Evolutionary conservation across 768 basidiomycete species (phyloP), one percentile per base, ranked within the genome.

Genomic region (Panaeolus cyanescens): DNA sequence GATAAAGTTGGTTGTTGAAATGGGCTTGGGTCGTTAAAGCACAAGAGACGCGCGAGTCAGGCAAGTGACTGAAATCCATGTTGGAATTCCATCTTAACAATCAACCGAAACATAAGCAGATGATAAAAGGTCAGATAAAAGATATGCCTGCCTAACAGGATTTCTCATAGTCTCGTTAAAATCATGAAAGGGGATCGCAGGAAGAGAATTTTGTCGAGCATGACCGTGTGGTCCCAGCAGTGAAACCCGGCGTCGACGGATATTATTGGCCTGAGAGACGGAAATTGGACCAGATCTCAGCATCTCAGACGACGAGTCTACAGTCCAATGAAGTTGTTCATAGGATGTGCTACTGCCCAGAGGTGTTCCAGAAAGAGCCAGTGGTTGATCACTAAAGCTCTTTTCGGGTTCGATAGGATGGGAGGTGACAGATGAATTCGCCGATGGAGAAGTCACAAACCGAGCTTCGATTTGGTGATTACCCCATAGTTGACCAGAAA

Each of bases 401-500:
- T 28, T 50, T 12, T 50, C 45, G 13, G 45, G 5, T 12, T 15
- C 25, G 3, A 28, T 28, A 13, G 22, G 25, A 50, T 28, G 25
- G 12, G 13, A 15, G 10, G 25, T 50, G 22, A 58, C 55, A 25
- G 40, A 39, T 19, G 61, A 30, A 32, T 17, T 39, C 34, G 65
- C 59, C 6, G 60, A 57, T 25, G 64, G 55, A 15, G 65, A 59
- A 39, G 64, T 68, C 32, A 80, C 74, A 57, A 71, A 79, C 50
- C 72, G 71, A 40, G 68, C 74, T 64, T 74, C 71, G 32, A 79
- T 68, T 63, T 71, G 73, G 60, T 76, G 74, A 56, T 79, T 80
- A 12, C 82, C 83, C 68, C 92, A 92, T 39, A 76, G 70, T 67
- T 92, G 90, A 58, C 83, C 84, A 56, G 84, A 78, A 61, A 92